Conservation (phyloP, 345 rosid species). For the Lagerstroemia speciosa region DNA sequence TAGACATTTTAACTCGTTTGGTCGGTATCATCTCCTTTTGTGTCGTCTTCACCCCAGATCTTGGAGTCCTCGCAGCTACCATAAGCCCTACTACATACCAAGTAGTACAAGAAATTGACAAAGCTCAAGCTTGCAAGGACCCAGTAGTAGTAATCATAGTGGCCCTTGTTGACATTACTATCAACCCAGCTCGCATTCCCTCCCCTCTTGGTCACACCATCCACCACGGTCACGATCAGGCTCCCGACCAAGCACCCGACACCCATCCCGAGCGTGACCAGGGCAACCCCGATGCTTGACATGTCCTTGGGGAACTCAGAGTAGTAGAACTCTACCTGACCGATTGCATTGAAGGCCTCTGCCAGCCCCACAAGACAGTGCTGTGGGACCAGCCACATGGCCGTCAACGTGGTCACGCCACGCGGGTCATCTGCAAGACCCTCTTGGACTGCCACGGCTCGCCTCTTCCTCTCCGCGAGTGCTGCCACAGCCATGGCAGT, state of each 20-base stretch:
- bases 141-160: conserved; percentile 51
- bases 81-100: conserved; percentile 28
- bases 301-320: conserved; percentile 45
- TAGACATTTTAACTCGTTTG: too few species aligned
- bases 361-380: conserved; percentile 34
- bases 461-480: conserved; percentile 25
- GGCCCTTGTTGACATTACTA: conserved; percentile 31
- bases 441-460: conserved; percentile 17
- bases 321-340: conserved; percentile 48
- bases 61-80: conserved; percentile 22
- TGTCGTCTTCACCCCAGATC: conserved; percentile 27
- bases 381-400: conserved; percentile 39
- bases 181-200: conserved; percentile 40
- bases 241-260: conserved; percentile 33
- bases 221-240: conserved; percentile 20
- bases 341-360: conserved; percentile 38
- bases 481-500: conserved; percentile 31
- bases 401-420: conserved; percentile 24
- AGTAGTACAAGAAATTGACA: conserved; percentile 31
- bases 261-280: conserved; percentile 24
- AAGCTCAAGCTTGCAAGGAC: conserved; percentile 23
- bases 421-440: conserved; percentile 17
- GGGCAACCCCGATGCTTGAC: conserved; percentile 39
- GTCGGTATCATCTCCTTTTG: neutral
- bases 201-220: too few species aligned